phyloP scores from a whole-genome alignment of 2,329 filamentous ascomycete species.

The Fusarium drepaniforme region DNA sequence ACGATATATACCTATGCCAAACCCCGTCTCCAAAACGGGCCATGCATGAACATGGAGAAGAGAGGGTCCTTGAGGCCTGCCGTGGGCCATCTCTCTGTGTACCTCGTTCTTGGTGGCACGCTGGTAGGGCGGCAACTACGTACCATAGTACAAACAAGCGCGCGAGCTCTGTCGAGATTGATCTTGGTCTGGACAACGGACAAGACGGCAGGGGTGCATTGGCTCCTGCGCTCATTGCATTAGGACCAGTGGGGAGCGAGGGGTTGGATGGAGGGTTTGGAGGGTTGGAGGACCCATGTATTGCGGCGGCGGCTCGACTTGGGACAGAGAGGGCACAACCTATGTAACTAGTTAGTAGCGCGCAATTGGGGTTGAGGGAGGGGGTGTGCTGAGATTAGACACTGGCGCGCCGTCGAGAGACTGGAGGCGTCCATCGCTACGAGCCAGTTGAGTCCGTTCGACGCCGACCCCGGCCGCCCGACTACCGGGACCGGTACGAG shows the following conservation, averaged over 20 bases:
- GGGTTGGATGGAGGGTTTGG: constrained; percentile 47
- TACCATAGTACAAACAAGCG: constrained; percentile 43
- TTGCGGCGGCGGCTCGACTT: constrained; percentile 47
- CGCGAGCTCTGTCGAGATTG: constrained; percentile 46
- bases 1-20: constrained; percentile 60
- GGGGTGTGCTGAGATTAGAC: constrained; percentile 40
- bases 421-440: constrained; percentile 38
- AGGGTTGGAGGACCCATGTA: constrained; percentile 44
- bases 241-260: constrained; percentile 46
- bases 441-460: constrained; percentile 39
- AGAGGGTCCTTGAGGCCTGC: constrained; percentile 48
- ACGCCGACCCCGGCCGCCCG: constrained; percentile 43
- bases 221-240: constrained; percentile 45
- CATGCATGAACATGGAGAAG: constrained; percentile 55
- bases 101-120: constrained; percentile 39
- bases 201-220: constrained; percentile 46
- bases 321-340: constrained; percentile 43
- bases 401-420: constrained; percentile 38
- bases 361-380: constrained; percentile 39
- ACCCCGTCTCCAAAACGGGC: constrained; percentile 43
- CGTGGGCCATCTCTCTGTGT: constrained; percentile 38
- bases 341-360: constrained; percentile 42
- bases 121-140: constrained; percentile 43
- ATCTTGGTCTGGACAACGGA: constrained; percentile 47
- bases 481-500: constrained; percentile 34